Conservation (phyloP, 2,329 filamentous ascomycete genomes). For the Cladorrhinum sp. region DNA sequence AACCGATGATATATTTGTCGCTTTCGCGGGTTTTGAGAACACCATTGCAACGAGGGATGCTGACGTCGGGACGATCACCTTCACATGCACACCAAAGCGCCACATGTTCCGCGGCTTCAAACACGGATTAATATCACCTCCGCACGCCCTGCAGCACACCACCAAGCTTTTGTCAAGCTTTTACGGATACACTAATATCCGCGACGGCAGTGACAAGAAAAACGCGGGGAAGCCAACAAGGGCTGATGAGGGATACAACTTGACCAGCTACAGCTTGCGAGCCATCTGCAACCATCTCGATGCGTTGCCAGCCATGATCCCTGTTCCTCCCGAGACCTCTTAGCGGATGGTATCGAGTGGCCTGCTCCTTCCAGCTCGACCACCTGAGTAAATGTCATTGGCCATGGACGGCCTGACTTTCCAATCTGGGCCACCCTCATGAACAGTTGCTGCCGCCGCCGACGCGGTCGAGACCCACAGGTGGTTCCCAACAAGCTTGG, state of each 20-base stretch:
- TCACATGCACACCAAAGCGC: slow-evolving; percentile 1
- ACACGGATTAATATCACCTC: not conserved
- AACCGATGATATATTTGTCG: no score
- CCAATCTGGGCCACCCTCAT: not conserved
- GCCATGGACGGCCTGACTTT: not conserved
- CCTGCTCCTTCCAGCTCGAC: not conserved
- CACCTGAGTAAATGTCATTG: not conserved
- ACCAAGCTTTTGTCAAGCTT: slow-evolving; percentile 1
- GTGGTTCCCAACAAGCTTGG: no score
- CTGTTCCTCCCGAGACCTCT: not conserved
- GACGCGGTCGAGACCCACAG: not conserved
- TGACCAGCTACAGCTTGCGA: not conserved
- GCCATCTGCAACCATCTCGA: not conserved
- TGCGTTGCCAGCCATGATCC: no score
- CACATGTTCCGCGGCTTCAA: slow-evolving; percentile 1
- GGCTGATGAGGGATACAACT: not conserved
- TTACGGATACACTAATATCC: not conserved
- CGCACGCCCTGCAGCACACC: not conserved
- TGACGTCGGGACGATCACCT: not conserved
- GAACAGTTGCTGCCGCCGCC: not conserved
- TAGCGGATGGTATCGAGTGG: not conserved
- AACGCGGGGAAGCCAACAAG: not conserved
- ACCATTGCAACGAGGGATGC: not conserved
- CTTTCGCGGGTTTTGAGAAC: no score
- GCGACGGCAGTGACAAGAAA: not conserved